Evolutionary conservation across 179 eudicot species (phyloP), one percentile per base, ranked within the genome.

Genomic region (Beta corolliflora): DNA sequence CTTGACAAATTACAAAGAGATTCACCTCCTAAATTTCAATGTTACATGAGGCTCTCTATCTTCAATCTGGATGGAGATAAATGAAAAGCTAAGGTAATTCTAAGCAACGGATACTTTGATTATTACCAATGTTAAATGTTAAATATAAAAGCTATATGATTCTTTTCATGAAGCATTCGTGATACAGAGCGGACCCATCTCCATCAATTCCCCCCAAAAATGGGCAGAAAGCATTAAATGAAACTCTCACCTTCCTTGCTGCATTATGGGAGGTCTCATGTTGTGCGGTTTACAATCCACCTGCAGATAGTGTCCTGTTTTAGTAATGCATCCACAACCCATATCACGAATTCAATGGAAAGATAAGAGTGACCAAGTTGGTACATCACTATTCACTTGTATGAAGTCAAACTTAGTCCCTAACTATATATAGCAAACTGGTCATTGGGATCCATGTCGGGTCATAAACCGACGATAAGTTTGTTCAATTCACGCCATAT

Each of bases 241-340:
- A 75, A 75, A 75, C 18, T 58, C 52, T 75, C 78, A 59, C 67
- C 78, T 75, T 75, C 77, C 64, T 75, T 41, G 52, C 78, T 75
- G 31, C 64, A 59, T 14, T 18, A 11, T 76, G 23, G 53, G 45
- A 76, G 36, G 15, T 45, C 55, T 60, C 14, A 76, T 60, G 79
- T 75, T 41, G 68, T 59, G 69, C 60, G 79, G 79, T 45, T 59
- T 44, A n/a, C 11, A 60, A 10, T 75, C 12, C 65, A 60, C 68
- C 79, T 76, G 69, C 70, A 44, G 36, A 60, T 25, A 56, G 5
- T 59, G 6, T 36, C 79, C 36, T n/a, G 69, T 60, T 76, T 59
- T 44, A 76, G 41, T 60, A 76, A 59, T 41, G 5, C 31, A 76
- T 19, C n/a, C 36, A 10, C 2, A 60, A 25, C 44, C 25, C 13